Conservation (phyloP, 208 protist species). For the Trypanosoma melophagium region DNA sequence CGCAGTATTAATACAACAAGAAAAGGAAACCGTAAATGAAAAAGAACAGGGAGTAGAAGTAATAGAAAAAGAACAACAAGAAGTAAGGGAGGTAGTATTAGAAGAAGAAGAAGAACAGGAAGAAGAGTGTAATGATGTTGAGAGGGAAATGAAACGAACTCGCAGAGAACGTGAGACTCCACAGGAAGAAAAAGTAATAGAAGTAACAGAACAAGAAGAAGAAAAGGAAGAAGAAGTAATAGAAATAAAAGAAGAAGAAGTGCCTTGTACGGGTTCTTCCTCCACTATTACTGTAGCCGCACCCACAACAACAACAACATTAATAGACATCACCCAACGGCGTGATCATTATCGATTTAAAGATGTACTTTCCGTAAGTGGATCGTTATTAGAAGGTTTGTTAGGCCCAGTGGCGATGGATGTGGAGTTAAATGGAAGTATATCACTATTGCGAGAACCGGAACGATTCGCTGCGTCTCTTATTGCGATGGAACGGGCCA, state of each 20-base stretch:
- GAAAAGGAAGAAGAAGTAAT: not conserved
- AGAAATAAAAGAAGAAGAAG: not conserved
- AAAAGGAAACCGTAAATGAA: too few species aligned
- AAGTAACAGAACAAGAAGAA: not conserved
- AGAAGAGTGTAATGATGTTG: too few species aligned
- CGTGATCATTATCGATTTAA: constrained; percentile 10
- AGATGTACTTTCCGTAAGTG: constrained; percentile 49
- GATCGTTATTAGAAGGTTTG: constrained; percentile 41
- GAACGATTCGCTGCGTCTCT: constrained; percentile 41
- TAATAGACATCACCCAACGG: not conserved
- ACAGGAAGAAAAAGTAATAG: not conserved
- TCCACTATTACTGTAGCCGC: too few species aligned
- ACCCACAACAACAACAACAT: not conserved
- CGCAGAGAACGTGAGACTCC: too few species aligned
- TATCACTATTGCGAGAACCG: constrained; percentile 42
- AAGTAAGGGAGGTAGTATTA: too few species aligned
- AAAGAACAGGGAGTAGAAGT: too few species aligned
- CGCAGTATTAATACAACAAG: not conserved
- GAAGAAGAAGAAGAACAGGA: too few species aligned
- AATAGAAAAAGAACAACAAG: too few species aligned
- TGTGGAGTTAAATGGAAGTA: constrained; percentile 46
- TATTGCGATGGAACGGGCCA: constrained; percentile 33
- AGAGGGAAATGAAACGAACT: too few species aligned
- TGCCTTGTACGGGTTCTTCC: not conserved
- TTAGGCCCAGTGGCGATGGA: constrained; percentile 68